Conservation (phyloP, 2,329 filamentous ascomycete genomes). For the Gaeumannomyces sp. region DNA sequence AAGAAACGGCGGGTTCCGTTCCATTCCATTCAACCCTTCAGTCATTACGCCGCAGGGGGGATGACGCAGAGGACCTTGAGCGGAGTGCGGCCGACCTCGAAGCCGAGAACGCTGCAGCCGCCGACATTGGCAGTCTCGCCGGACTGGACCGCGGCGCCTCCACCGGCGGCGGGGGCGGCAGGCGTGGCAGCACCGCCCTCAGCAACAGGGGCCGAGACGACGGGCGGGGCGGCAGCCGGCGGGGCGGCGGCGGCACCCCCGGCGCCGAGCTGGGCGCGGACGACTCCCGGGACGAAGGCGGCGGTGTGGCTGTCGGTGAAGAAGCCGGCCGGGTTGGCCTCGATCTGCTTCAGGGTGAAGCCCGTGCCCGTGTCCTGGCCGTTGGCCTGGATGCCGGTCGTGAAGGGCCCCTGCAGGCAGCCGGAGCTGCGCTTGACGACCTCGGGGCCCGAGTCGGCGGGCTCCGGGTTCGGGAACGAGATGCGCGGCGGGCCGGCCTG, state of each 20-base stretch:
- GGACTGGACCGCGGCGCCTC: neutral
- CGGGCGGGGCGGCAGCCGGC: constrained; percentile 1
- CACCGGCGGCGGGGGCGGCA: neutral
- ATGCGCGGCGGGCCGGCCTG: constrained; percentile 38
- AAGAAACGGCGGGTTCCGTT: neutral
- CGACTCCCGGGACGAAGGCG: constrained; percentile 36
- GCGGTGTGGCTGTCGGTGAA: constrained; percentile 42
- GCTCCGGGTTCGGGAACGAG: constrained; percentile 38
- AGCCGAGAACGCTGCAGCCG: constrained; percentile 9
- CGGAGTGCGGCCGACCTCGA: constrained; percentile 3
- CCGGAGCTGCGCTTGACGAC: constrained; percentile 18
- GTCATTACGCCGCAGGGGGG: constrained; percentile 1
- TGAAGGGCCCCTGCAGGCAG: constrained; percentile 33
- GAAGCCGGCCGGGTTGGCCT: constrained; percentile 39
- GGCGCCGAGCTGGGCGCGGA: constrained; percentile 35
- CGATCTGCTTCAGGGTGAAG: constrained; percentile 40
- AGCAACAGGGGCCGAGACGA: neutral
- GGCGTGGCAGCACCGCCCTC: neutral
- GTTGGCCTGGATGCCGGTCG: constrained; percentile 32
- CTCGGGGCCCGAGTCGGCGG: constrained; percentile 24
- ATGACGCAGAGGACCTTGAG: constrained; percentile 6
- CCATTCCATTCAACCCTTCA: too few relatives aligned
- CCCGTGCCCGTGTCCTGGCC: constrained; percentile 37
- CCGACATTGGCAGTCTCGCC: neutral
- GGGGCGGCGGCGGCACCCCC: constrained; percentile 3